Evolutionary conservation across 116 monocot genomes (phyloP).

Genomic region (Cymodocea nodosa): DNA sequence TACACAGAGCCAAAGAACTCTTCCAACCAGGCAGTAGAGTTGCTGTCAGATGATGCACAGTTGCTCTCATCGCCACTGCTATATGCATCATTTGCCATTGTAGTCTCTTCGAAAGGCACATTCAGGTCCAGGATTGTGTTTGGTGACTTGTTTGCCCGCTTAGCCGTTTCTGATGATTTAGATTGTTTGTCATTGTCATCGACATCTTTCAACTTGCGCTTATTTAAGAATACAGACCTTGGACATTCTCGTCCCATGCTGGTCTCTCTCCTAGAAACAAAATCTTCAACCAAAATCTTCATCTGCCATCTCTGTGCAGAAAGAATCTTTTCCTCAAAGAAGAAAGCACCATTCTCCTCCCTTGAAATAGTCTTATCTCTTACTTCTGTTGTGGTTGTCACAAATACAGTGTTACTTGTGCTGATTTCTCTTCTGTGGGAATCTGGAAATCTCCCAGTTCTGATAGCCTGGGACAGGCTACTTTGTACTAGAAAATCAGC

Average conservation of each 20-base stretch:
- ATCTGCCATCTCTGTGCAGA: constrained; percentile 37
- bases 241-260: constrained; percentile 5
- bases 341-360: constrained; percentile 25
- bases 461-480: constrained; percentile 48
- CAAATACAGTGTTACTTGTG: constrained; percentile 47
- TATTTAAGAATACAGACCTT: constrained; percentile 21
- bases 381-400: constrained; percentile 20
- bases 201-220: constrained; percentile 42
- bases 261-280: constrained; percentile 17
- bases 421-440: constrained; percentile 50
- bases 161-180: constrained; percentile 12
- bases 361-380: neutral
- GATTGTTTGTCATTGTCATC: constrained; percentile 3
- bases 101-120: constrained; percentile 50
- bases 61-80: constrained; percentile 19
- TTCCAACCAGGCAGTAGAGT: constrained; percentile 36
- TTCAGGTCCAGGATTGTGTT: constrained; percentile 69
- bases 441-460: constrained; percentile 55
- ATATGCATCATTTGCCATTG: constrained; percentile 11
- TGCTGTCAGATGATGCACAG: constrained; percentile 15
- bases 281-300: constrained; percentile 46
- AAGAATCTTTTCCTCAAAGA: constrained; percentile 62
- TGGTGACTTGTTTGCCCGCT: constrained; percentile 29
- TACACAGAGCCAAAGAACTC: constrained; percentile 42
- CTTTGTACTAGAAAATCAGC: constrained; percentile 64